Base-by-base conservation (phyloP, 768 basidiomycete species). In the Leucocoprinus leucothites region DNA sequence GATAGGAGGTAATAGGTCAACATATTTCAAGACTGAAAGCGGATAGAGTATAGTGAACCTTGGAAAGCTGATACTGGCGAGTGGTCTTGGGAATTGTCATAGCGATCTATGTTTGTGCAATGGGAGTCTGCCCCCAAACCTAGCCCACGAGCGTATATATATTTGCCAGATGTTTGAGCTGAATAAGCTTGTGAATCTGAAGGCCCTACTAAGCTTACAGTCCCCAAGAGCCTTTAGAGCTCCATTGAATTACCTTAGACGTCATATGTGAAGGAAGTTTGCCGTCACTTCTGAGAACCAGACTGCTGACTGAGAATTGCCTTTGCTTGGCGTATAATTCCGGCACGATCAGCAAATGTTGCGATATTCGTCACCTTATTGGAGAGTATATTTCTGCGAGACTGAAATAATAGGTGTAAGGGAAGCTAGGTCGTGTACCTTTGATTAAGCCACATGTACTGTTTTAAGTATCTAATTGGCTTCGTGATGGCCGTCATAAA, bases 201-300 rank as follows among this genome's bases (percentile, higher is more conserved):
- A 11, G 31, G 11, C 11, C 11, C 31, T 31, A 31, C 31, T 31
- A 11, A n/a, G n/a, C n/a, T n/a, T n/a, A n/a, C n/a, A n/a, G n/a
- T n/a, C n/a, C n/a, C n/a, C n/a, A n/a, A n/a, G n/a, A n/a, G n/a
- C n/a, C n/a, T n/a, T n/a, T n/a, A n/a, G n/a, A n/a, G 31, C 31
- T 31, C 31, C 31, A 11, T 31, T 31, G 31, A 5, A 31, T 31
- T 5, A 11, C 31, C 31, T 31, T 31, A 11, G 11, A 31, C 40
- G 40, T 41, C 40, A 41, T 41, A 4, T n/a, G 16, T 41, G 80
- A 16, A 84, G 81, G 22, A 81, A 31, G 31, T 11, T 31, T 11
- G 31, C 31, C 81, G 5, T 82, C 82, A 1, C 81, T 84, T n/a
- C 82, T 82, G 18, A 78, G 72, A 25, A 84, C 71, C 40, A 84